Evolutionary conservation across 306 rosid species (phyloP), one percentile per base, ranked within the genome.

Genomic region (Hippophae tibetana): DNA sequence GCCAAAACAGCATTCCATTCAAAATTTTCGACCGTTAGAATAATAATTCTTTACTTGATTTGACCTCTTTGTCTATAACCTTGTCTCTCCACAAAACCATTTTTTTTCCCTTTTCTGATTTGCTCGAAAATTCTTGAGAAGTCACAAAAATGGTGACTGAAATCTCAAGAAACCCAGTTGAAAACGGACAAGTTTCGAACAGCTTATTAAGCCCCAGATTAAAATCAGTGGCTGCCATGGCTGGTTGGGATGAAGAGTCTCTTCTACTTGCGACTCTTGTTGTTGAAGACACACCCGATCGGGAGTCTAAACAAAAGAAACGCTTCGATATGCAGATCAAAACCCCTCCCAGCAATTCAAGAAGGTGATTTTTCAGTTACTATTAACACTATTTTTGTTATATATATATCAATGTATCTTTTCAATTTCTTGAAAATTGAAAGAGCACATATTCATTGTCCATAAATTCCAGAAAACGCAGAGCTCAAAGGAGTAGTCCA

Each of bases 191-290:
- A 63, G 69, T 46, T 54, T 5, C 2, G 43, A 65, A 52, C 7
- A 42, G 59, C 31, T 12, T 86, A 5, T 57, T 93, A 54, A 88
- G 89, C 69, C 95, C 99, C 8, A 69, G 90, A 67, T 88, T 93
- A 84, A 93, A 82, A 76, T 86, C 97, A 5, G 88, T 69, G 10
- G 95, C 95, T 6, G 94, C 99, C 63, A 74, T 82, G 89, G 99
- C 99, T 13, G 99, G 97, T 50, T 93, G 97, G 99, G 99, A 88
- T 43, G 97, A 93, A 76, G 97, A 93, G 68, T 68, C 93, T 0
- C 76, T 93, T 26, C 65, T 93, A 7, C 26, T 72, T 3, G 99
- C 99, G 0, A 81, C 75, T 65, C 86, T 86, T 25, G 58, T 93
- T 43, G 87, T 93, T 18, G 97, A 93, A 18, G 97, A 88, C 65